These are phyloP conservation scores for Yamadazyma buinensis DNA, from an alignment of 1,139 yeast genomes.

Conservation along the genomic window DNA sequence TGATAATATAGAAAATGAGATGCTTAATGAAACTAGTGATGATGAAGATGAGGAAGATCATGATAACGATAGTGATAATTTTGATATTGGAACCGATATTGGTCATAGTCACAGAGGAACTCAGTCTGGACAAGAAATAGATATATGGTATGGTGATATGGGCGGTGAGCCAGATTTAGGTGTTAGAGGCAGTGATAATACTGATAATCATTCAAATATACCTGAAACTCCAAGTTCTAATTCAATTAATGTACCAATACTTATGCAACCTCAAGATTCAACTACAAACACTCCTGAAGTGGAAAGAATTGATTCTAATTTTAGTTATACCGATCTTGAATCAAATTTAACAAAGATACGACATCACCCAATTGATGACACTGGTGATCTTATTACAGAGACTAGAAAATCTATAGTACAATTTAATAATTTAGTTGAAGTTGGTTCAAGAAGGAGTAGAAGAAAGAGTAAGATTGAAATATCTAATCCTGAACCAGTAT, in stretches of 20 bases:
- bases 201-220: background rate
- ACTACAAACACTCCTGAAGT: background rate
- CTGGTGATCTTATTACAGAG: background rate
- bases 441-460: background rate
- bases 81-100: too few relatives aligned
- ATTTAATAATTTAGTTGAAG: background rate
- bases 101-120: too few relatives aligned
- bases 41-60: background rate
- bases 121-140: too few relatives aligned
- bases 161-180: too few relatives aligned
- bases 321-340: background rate
- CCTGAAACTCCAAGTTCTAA: background rate
- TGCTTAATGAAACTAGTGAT: background rate
- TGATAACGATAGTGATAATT: background rate
- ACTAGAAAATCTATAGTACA: background rate
- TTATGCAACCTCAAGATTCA: background rate
- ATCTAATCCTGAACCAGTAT: constrained; percentile 14
- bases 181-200: background rate
- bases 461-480: background rate
- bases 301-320: background rate
- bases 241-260: background rate
- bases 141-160: background rate
- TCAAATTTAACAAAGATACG: background rate
- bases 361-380: background rate
- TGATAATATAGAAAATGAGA: constrained; percentile 1